Conservation (phyloP, 257 asterid genomes). For the Perilla frutescens region DNA sequence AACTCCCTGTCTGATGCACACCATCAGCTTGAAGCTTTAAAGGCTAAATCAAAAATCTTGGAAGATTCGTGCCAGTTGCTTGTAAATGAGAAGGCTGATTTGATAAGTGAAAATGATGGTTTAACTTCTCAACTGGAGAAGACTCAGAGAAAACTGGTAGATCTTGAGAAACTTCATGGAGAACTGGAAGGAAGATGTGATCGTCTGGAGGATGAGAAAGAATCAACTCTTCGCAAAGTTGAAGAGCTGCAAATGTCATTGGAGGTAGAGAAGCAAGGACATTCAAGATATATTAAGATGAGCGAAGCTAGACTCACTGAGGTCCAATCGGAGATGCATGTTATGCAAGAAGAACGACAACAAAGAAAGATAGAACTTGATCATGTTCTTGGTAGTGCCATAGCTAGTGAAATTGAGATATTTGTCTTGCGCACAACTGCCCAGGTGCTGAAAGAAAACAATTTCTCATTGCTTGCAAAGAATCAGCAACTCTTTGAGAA, state of each 20-base stretch:
- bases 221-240: slow-evolving; percentile 55
- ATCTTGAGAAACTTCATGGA: slow-evolving; percentile 58
- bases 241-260: slow-evolving; percentile 66
- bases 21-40: slow-evolving; percentile 67
- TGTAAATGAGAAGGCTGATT: slow-evolving; percentile 68
- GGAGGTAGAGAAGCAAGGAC: slow-evolving; percentile 66
- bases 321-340: slow-evolving; percentile 53
- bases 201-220: slow-evolving; percentile 73
- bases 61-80: slow-evolving; percentile 83
- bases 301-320: slow-evolving; percentile 49
- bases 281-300: slow-evolving; percentile 47
- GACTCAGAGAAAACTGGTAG: slow-evolving; percentile 55
- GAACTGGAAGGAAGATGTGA: slow-evolving; percentile 65
- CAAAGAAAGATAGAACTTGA: slow-evolving; percentile 64
- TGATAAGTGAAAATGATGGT: slow-evolving; percentile 62
- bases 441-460: slow-evolving; percentile 62
- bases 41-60: slow-evolving; percentile 62
- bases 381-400: slow-evolving; percentile 56
- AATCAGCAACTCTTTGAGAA: slow-evolving; percentile 59
- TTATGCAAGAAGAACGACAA: slow-evolving; percentile 59
- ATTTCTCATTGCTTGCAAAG: slow-evolving; percentile 45
- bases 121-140: slow-evolving; percentile 63
- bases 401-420: slow-evolving; percentile 65
- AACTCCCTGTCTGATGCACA: slow-evolving; percentile 68
- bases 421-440: slow-evolving; percentile 58